Percentiles rank a stretch among this genome's conserved stretches.
Conservation (phyloP, 75 land plant genomes). For the Cryptomeria japonica region DNA sequence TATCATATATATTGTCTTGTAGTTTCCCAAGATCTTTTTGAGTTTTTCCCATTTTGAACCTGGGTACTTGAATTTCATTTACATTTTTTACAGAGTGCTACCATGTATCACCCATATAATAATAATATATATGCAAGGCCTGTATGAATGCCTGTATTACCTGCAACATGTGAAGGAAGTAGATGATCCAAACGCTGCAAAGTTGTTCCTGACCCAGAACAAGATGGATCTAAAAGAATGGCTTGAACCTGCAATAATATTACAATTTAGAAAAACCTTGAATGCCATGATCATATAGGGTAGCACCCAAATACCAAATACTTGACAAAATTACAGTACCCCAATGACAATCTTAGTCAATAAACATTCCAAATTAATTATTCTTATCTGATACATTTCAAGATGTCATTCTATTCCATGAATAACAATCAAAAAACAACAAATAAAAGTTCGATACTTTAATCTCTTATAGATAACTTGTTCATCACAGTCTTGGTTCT, state of each 20-base stretch:
- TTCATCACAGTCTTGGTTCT: not conserved
- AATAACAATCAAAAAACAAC: not conserved
- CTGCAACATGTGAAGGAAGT: slow-evolving; percentile 71
- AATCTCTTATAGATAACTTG: not conserved
- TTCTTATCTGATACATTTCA: not conserved
- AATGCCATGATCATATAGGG: not conserved
- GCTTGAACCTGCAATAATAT: slow-evolving; percentile 60
- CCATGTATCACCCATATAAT: not conserved
- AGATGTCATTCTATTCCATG: not conserved
- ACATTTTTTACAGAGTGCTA: no score
- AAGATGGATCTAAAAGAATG: slow-evolving; percentile 93
- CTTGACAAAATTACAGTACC: not conserved
- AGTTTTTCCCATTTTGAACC: no score
- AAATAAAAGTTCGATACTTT: not conserved
- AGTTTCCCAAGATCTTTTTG: no score
- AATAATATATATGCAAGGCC: not conserved
- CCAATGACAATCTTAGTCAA: not conserved
- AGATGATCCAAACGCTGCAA: slow-evolving; percentile 80
- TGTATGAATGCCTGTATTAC: slow-evolving; percentile 18
- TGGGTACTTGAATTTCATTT: no score
- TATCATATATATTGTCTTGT: no score
- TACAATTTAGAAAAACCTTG: slow-evolving; percentile 1
- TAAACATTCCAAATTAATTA: not conserved
- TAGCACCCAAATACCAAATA: not conserved
- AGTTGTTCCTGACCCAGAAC: slow-evolving; percentile 93